Conservation (phyloP, 495 filamentous ascomycete species). For the Platismatia glauca region DNA sequence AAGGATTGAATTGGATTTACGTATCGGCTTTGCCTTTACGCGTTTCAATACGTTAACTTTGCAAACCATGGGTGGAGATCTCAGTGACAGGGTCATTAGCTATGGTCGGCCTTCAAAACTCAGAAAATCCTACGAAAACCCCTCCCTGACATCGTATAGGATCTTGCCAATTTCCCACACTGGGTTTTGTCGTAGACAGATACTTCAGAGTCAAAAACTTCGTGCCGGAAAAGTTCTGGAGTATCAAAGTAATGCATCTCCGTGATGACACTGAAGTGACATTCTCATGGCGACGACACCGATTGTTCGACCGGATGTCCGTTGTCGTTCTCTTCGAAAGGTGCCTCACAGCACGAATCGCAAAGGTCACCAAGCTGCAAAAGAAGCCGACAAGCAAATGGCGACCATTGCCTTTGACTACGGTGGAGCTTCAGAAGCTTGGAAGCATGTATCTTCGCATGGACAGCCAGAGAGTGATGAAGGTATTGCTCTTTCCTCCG, state of each 20-base stretch:
- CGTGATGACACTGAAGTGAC: constrained; percentile 70
- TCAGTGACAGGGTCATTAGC: constrained; percentile 61
- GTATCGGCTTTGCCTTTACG: constrained; percentile 86
- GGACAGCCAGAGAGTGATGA: constrained; percentile 82
- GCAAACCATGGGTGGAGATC: constrained; percentile 51
- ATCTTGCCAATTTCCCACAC: constrained; percentile 92
- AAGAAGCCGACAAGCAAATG: constrained; percentile 90
- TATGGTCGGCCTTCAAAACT: constrained; percentile 54
- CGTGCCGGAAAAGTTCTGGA: constrained; percentile 86
- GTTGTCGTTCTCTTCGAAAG: constrained; percentile 77
- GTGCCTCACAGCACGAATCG: constrained; percentile 67
- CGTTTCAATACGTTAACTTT: constrained; percentile 75
- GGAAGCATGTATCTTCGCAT: constrained; percentile 77
- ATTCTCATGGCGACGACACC: constrained; percentile 74
- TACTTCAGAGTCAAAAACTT: constrained; percentile 91
- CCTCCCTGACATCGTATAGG: constrained; percentile 42
- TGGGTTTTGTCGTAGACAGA: constrained; percentile 93
- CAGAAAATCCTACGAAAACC: too few species aligned
- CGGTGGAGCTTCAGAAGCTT: constrained; percentile 97
- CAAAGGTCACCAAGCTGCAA: constrained; percentile 71
- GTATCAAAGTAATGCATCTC: constrained; percentile 72
- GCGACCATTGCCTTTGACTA: constrained; percentile 88
- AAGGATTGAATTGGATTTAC: constrained; percentile 84
- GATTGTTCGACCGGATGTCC: constrained; percentile 79
- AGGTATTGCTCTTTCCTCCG: constrained; percentile 29